A percentile compares a stretch with the other conserved stretches of the same genome.
Conservation (phyloP, 1,139 yeast species). For the Scheffersomyces cryptocercus region DNA sequence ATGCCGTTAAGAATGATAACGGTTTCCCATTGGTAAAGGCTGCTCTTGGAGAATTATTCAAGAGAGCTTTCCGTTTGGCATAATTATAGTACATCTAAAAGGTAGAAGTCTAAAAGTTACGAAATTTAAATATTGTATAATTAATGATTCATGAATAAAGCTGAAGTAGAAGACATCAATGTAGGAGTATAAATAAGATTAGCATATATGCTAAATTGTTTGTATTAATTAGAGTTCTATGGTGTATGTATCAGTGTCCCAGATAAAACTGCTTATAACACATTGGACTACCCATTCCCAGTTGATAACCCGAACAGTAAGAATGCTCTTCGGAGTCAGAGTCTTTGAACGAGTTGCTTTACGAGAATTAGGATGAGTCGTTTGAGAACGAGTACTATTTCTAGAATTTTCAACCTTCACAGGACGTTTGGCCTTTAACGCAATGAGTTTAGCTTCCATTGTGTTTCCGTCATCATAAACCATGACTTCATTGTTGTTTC, state of each 20-base stretch:
- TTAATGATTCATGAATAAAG: not conserved
- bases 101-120: not conserved
- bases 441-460: conserved; percentile 3
- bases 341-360: not conserved
- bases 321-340: conserved; percentile 3
- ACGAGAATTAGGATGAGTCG: not conserved
- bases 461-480: conserved; percentile 27
- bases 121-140: not conserved
- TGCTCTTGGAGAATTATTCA: conserved; percentile 44
- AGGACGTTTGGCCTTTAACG: not conserved
- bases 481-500: conserved; percentile 12
- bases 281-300: conserved; percentile 84
- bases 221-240: not conserved
- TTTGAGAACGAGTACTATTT: not conserved
- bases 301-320: conserved; percentile 33
- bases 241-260: not conserved
- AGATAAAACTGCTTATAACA: conserved; percentile 49
- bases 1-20: conserved; percentile 86
- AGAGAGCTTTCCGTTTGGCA: conserved; percentile 35
- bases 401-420: not conserved
- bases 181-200: too few species aligned
- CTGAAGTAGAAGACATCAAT: too few species aligned
- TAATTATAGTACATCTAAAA: conserved; percentile 3
- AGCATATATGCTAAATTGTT: too few species aligned
- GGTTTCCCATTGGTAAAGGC: conserved; percentile 76